phyloP scores from a whole-genome alignment of 2,329 filamentous ascomycete genomes.

The Rhynchosporium agropyri region DNA sequence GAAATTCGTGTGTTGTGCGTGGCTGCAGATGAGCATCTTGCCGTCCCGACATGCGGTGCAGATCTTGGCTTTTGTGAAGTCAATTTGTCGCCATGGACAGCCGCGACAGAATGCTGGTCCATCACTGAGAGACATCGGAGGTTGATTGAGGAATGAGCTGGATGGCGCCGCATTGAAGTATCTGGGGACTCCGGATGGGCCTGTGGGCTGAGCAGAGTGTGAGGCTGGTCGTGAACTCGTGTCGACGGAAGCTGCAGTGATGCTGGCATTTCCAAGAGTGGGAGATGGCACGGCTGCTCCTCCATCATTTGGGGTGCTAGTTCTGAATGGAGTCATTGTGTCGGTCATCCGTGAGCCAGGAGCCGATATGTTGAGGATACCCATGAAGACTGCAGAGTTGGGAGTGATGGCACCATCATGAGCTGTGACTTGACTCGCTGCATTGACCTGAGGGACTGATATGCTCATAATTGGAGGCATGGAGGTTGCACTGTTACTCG shows the following conservation, averaged over 20 bases:
- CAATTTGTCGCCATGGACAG: conserved; percentile 27
- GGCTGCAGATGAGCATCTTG: conserved; percentile 28
- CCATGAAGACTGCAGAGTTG: neutral
- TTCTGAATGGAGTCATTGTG: neutral
- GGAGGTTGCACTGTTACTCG: neutral
- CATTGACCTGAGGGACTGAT: neutral
- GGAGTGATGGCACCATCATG: conserved; percentile 1
- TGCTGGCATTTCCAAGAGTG: neutral
- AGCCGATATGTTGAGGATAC: neutral
- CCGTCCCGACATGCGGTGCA: conserved; percentile 23
- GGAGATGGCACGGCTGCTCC: neutral
- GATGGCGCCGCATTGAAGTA: conserved; percentile 8
- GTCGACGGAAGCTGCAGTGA: neutral
- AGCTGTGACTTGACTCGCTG: neutral
- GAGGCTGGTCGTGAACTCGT: neutral
- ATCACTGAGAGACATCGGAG: conserved; percentile 4
- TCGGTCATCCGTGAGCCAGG: neutral
- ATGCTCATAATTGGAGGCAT: neutral
- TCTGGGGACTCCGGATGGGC: neutral
- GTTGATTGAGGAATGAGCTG: conserved; percentile 8
- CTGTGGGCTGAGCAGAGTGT: conserved; percentile 1
- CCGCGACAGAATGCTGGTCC: conserved; percentile 25
- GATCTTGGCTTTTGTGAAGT: conserved; percentile 29
- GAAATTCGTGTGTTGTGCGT: conserved; percentile 21
- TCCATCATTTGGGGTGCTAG: neutral